Percentiles rank a stretch among this genome's conserved stretches.
Evolutionary conservation across 495 filamentous ascomycete species (phyloP).

Genomic region (Penicillium turbatum): DNA sequence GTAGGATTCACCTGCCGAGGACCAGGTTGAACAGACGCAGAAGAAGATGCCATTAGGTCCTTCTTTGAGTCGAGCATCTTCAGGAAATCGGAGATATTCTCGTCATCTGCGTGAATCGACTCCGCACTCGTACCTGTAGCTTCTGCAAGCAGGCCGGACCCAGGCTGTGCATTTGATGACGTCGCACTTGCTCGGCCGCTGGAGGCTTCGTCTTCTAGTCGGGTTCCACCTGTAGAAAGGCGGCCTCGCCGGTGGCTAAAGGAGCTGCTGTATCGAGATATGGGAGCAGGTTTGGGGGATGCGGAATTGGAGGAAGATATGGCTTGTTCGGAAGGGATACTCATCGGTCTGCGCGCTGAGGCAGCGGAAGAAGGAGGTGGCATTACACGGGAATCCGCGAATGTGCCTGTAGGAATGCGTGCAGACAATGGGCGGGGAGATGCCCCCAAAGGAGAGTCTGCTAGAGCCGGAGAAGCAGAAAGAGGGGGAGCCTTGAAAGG

Average conservation of each 20-base stretch:
- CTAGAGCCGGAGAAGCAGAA: conserved; percentile 75
- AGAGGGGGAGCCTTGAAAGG: conserved; percentile 94
- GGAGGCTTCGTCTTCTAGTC: conserved; percentile 80
- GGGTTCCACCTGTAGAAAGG: conserved; percentile 63
- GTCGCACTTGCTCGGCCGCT: conserved; percentile 82
- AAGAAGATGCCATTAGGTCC: conserved; percentile 61
- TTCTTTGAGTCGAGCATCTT: conserved; percentile 79
- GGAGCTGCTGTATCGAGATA: conserved; percentile 71
- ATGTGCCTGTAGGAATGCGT: conserved; percentile 49
- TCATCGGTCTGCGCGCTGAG: conserved; percentile 37
- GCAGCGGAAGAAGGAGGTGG: conserved; percentile 51
- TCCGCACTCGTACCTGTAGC: conserved; percentile 69
- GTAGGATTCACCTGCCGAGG: conserved; percentile 53
- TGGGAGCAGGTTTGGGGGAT: conserved; percentile 71
- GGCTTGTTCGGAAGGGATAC: conserved; percentile 52
- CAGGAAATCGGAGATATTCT: conserved; percentile 88
- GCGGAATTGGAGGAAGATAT: conserved; percentile 58
- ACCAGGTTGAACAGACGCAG: conserved; percentile 53
- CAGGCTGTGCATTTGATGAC: conserved; percentile 78
- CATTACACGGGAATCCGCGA: conserved; percentile 60
- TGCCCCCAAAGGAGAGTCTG: conserved; percentile 46
- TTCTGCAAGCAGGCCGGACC: conserved; percentile 77
- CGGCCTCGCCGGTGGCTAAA: conserved; percentile 81
- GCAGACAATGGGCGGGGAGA: conserved; percentile 62
- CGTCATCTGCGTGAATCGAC: conserved; percentile 79